Base-by-base conservation (phyloP, 2,329 filamentous ascomycete genomes). In the Dactylellina leptospora region DNA sequence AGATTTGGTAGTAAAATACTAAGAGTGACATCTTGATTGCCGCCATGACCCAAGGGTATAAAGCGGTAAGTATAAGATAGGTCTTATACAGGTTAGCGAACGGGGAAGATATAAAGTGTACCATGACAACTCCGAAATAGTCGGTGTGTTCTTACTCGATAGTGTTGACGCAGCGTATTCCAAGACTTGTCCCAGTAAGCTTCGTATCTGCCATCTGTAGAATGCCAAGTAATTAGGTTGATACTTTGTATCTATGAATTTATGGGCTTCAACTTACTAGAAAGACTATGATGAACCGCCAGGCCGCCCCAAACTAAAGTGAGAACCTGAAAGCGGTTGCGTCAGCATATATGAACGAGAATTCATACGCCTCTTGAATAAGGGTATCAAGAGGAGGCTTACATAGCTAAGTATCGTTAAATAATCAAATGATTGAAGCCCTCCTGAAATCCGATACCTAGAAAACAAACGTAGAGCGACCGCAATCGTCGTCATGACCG, bases 21-120 rank as follows among this genome's bases (percentile, higher is more conserved):
- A 69, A 18, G 18, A 69, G 25, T 4, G 63, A 69, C 16, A 69
- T 36, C 44, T 69, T 69, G 18, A 60, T 53, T 4, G 45, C 5
- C 6, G 22, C n/a, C 50, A 69, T 60, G 11, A 50, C 38, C 25
- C 55, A 69, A 25, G 63, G 63, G 22, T 69, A 69, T 3, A 60
- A 30, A 4, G 48, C 27, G 4, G 20, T 47, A 6, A 69, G 45
- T 1, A 54, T 20, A 13, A 60, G 18, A n/a, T 69, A 59, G 2
- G 30, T 18, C 63, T 69, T 20, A 1, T 27, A 16, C 10, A 16
- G 38, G 18, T 62, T 62, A 54, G 48, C 6, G 4, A 40, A n/a
- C 1, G 36, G 4, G 13, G 4, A 6, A 11, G 10, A 40, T 20
- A 40, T 42, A 22, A 25, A 18, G 11, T n/a, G 0, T 27, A 25